Evolutionary conservation across 192 early-diverging fungal species (phyloP).

Genomic region (Entomortierella chlamydospora): DNA sequence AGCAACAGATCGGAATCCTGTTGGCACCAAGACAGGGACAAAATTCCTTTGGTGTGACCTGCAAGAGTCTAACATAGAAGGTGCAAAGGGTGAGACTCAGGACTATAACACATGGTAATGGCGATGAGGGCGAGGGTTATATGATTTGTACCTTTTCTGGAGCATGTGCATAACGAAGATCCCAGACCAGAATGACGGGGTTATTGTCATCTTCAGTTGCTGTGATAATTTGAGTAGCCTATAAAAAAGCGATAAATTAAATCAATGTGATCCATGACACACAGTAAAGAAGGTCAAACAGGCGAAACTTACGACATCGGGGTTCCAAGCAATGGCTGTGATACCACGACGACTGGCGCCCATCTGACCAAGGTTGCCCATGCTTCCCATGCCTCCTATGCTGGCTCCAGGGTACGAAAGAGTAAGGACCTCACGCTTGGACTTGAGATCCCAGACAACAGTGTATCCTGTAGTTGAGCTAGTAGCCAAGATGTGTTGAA

Average conservation of each 20-base stretch:
- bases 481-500: conserved; percentile 92
- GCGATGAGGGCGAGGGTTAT: background rate
- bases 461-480: conserved; percentile 92
- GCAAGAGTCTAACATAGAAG: conserved; percentile 62
- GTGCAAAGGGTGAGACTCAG: background rate
- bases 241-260: background rate
- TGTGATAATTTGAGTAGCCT: conserved; percentile 94
- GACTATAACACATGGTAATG: background rate
- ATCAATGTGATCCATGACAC: background rate
- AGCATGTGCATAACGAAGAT: conserved; percentile 94
- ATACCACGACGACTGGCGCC: conserved; percentile 77
- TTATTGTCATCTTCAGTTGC: conserved; percentile 92
- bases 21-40: conserved; percentile 95
- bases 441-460: conserved; percentile 96
- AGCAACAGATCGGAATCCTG: conserved; percentile 94
- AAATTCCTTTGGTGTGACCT: conserved; percentile 92
- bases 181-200: conserved; percentile 93
- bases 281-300: background rate
- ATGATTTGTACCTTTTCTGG: conserved; percentile 72
- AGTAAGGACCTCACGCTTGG: conserved; percentile 85
- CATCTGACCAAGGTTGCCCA: conserved; percentile 52
- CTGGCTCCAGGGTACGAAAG: conserved; percentile 68
- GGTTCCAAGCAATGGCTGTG: conserved; percentile 92
- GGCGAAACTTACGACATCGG: conserved; percentile 79
- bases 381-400: conserved; percentile 57